Conservation (phyloP, 2,329 filamentous ascomycete species). For the Penicillium verrucosum region DNA sequence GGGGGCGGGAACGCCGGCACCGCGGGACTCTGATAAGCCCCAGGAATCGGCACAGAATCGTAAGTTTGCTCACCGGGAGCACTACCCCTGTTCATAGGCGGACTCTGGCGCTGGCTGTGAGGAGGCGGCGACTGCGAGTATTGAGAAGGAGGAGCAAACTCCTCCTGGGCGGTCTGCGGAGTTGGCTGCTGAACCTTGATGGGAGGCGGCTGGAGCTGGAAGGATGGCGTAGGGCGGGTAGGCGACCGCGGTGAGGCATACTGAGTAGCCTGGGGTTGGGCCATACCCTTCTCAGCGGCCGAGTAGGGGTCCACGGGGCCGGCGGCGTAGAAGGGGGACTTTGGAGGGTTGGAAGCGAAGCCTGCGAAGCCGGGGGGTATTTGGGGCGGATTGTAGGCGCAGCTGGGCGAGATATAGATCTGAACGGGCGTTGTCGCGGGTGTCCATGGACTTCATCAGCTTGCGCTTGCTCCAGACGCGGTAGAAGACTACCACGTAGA, state of each 20-base stretch:
- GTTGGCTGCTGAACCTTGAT: slow-evolving; percentile 73
- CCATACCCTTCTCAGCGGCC: slow-evolving; percentile 51
- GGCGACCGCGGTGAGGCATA: slow-evolving; percentile 63
- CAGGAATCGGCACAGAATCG: slow-evolving; percentile 82
- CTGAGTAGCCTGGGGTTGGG: slow-evolving; percentile 46
- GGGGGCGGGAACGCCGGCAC: slow-evolving; percentile 41
- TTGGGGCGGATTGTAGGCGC: slow-evolving; percentile 82
- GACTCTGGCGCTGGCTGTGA: slow-evolving; percentile 28
- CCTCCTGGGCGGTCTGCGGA: slow-evolving; percentile 62
- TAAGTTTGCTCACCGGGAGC: slow-evolving; percentile 81
- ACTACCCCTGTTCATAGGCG: slow-evolving; percentile 62
- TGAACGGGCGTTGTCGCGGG: slow-evolving; percentile 87
- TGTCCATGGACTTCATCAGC: slow-evolving; percentile 94
- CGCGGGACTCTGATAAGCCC: slow-evolving; percentile 64
- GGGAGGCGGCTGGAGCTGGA: slow-evolving; percentile 84
- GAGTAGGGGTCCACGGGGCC: slow-evolving; percentile 43
- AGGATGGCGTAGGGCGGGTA: slow-evolving; percentile 58
- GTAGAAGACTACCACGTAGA: slow-evolving; percentile 95
- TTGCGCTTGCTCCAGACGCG: slow-evolving; percentile 95
- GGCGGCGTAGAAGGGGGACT: slow-evolving; percentile 46
- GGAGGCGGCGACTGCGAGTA: slow-evolving; percentile 25
- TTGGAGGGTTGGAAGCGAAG: slow-evolving; percentile 58
- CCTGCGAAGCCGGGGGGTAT: slow-evolving; percentile 78
- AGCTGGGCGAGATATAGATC: slow-evolving; percentile 91
- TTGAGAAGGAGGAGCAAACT: slow-evolving; percentile 50